These are phyloP conservation scores for Poteriospumella lacustris DNA, from an alignment of 108 stramenopile species.

Conservation along the genomic window DNA sequence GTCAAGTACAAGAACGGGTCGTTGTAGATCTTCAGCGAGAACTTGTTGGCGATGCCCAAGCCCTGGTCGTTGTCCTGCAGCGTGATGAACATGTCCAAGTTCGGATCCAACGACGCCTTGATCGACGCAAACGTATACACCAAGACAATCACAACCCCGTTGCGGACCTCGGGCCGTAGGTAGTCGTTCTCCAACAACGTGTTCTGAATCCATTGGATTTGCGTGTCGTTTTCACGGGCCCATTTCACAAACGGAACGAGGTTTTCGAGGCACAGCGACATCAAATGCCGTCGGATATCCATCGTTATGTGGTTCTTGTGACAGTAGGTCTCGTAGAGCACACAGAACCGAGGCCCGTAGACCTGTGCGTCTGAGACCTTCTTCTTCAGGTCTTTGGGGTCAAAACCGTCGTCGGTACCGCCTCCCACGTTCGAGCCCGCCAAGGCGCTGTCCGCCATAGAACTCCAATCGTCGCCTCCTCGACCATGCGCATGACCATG, in stretches of 20 bases:
- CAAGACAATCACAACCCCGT: not conserved
- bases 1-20: constrained; percentile 1
- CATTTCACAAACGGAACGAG: not conserved
- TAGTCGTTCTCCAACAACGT: not conserved
- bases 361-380: not conserved
- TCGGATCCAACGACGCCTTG: not conserved
- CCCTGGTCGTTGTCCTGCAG: constrained; percentile 5
- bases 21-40: constrained; percentile 19
- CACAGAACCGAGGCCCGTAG: not conserved
- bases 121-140: not conserved
- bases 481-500: too few species aligned
- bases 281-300: not conserved
- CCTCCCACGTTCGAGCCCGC: too few species aligned
- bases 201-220: not conserved
- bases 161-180: not conserved
- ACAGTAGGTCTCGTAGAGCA: not conserved
- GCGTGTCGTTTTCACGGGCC: not conserved
- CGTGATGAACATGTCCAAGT: constrained; percentile 7
- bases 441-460: too few species aligned
- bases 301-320: not conserved
- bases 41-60: not conserved
- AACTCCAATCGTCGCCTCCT: too few species aligned
- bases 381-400: too few species aligned
- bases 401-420: too few species aligned
- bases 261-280: not conserved